Base-by-base conservation (phyloP, 2,329 filamentous ascomycete species). In the Penicillium decumbens region DNA sequence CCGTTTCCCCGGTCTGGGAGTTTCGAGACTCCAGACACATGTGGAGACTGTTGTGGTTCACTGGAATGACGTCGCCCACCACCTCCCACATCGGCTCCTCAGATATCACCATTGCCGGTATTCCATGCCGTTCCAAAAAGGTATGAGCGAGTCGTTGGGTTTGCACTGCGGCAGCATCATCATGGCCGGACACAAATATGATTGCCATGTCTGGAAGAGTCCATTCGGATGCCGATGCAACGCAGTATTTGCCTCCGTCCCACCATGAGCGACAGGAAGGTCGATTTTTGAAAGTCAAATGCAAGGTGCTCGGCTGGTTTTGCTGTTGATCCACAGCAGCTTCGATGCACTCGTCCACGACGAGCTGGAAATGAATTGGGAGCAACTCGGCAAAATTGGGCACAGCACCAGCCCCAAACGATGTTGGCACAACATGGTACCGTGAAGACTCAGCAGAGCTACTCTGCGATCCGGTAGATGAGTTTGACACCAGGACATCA, bases 341-440 rank as follows among this genome's bases (percentile, higher is more conserved):
- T 20, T 62, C 61, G 35, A 68, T 55, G 49, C 74, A 77, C 50
- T 76, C 73, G 41, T 77, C 74, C 32, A 77, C 74, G 43, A 75
- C 68, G 12, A 77, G 66, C 53, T 76, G 73, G 13, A 75, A 67
- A 62, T 71, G 70, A 41, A 72, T 74, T 27, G 72, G 73, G 24
- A 77, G 70, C 24, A 77, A 70, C 43, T 77, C 74, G 12, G 75
- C 74, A 59, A 73, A 74, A 35, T 74, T 75, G 6, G 74, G 70
- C 29, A 71, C 62, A 25, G 71, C 65, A 20, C 70, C 73, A 30
- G 68, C 66, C 40, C 73, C 75, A 57, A 74, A 76, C 0, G 73
- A 73, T 8, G 74, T 73, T 9, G 75, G 75, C 30, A 77, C 70
- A 48, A 77, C 70, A 58, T 75, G 74, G 54, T 74, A 77, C 38